A percentile compares a stretch with the other conserved stretches of the same genome.
These are phyloP conservation scores for Arthrobotrys iridis DNA, from an alignment of 2,329 filamentous ascomycete species.

Conservation along the genomic window DNA sequence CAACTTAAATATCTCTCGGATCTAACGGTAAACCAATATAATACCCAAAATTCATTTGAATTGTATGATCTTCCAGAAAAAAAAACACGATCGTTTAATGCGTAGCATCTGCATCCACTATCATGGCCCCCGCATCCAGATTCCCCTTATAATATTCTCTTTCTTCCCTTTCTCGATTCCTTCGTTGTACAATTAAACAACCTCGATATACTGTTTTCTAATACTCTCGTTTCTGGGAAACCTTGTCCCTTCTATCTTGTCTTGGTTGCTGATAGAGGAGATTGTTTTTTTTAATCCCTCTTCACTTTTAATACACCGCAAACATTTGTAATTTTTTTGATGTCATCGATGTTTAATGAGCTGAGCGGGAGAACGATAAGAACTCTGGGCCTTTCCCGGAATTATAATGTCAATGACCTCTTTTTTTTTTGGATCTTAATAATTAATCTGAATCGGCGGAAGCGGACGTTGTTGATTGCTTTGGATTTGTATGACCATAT, in stretches of 20 bases:
- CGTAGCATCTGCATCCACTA: not conserved
- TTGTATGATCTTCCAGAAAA: slow-evolving; percentile 40
- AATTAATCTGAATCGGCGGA: not conserved
- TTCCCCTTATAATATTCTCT: slow-evolving; percentile 1
- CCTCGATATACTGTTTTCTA: slow-evolving; percentile 8
- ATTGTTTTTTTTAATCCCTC: not conserved
- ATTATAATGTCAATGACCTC: not conserved
- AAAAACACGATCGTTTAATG: slow-evolving; percentile 46
- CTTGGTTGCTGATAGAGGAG: slow-evolving; percentile 14
- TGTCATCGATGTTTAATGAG: slow-evolving; percentile 36
- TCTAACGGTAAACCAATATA: not conserved
- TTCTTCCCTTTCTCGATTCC: not conserved
- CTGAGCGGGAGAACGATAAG: not conserved
- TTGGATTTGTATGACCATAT: slow-evolving; percentile 2
- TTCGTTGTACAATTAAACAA: slow-evolving; percentile 8
- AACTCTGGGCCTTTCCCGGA: not conserved
- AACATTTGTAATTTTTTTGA: slow-evolving; percentile 22
- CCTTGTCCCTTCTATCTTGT: slow-evolving; percentile 2
- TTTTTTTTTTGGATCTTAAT: not conserved
- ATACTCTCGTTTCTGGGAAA: slow-evolving; percentile 28
- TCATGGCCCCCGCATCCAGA: not conserved
- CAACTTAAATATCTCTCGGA: not conserved
- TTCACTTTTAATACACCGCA: slow-evolving; percentile 23
- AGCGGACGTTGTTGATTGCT: not conserved
- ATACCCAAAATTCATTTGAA: slow-evolving; percentile 14